Base-by-base conservation (phyloP, 805 yeast species). In the Candida ipomoeae region DNA sequence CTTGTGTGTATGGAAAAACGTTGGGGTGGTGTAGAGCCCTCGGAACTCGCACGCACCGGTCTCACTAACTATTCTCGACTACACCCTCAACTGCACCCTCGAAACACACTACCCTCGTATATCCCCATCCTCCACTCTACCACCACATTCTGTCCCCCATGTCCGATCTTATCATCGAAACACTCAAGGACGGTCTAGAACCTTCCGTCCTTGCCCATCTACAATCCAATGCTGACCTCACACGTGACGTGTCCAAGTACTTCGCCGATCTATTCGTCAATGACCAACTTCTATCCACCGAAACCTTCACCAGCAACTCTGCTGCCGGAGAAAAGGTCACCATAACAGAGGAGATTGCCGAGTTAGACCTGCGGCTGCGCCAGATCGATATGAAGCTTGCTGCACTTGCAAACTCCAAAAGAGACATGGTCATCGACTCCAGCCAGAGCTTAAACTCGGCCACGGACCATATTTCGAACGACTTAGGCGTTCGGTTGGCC, bases 291-390 rank as follows among this genome's bases (percentile, higher is more conserved):
- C 50, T 75, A 62, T 52, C 83, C 62, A 59, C 82, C 58, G 78
- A 73, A 3, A 58, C 65, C 46, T 56, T 68, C 68, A 53, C 80
- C 64, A 58, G 78, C 62, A 60, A 76, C 67, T 31, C 73, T 55
- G 46, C 45, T 13, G 23, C 32, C 15, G 40, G 33, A 15, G 50
- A 42, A 15, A 43, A 40, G 15, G 23, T 42, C 31, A 77, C 83
- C 0, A 56, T 82, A 33, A 79, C 82, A 1, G 89, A 85, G 55
- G 90, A 84, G 60, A 83, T 86, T 40, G 91, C 91, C 0, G 92
- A 86, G 59, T 65, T 85, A 33, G 89, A 85, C 56, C 78, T 80
- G 26, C 55, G 71, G n/a, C 80, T 79, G 54, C 66, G 83, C 18
- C 61, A 65, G 1, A 60, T 80, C 17, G 85, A 82, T 52, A 59